Percentiles rank a stretch among this genome's conserved stretches.
Evolutionary conservation across 768 basidiomycete genomes (phyloP).

Genomic region (Naganishia vishniacii): DNA sequence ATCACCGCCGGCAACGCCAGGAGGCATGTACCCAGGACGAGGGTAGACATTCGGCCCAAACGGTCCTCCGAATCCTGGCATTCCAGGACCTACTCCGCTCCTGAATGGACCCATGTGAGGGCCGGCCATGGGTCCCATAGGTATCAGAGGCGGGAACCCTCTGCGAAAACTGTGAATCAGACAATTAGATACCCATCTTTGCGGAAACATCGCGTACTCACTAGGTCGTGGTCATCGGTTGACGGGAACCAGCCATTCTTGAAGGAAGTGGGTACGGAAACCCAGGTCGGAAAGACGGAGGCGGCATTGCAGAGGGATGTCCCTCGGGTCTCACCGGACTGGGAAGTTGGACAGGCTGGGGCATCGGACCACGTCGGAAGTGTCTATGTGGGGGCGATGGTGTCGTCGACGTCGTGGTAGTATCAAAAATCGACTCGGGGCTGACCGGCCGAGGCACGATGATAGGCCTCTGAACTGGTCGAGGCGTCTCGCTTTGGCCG

Average conservation of each 20-base stretch:
- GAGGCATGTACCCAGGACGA: slow-evolving; percentile 45
- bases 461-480: slow-evolving; percentile 9
- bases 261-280: slow-evolving; percentile 31
- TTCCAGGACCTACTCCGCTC: slow-evolving; percentile 45
- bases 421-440: background rate
- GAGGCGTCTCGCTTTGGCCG: background rate
- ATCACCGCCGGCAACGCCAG: slow-evolving; percentile 41
- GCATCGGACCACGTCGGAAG: slow-evolving; percentile 22
- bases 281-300: slow-evolving; percentile 21
- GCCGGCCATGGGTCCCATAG: slow-evolving; percentile 27
- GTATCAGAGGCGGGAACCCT: slow-evolving; percentile 25
- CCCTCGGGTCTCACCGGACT: slow-evolving; percentile 20
- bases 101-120: slow-evolving; percentile 47
- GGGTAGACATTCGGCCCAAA: slow-evolving; percentile 48
- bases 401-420: background rate
- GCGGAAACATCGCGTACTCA: slow-evolving; percentile 22
- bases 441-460: background rate
- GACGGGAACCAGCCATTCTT: slow-evolving; percentile 45
- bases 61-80: slow-evolving; percentile 45
- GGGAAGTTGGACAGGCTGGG: slow-evolving; percentile 22
- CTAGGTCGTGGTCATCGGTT: slow-evolving; percentile 49
- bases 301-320: slow-evolving; percentile 11
- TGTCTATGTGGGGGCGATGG: slow-evolving; percentile 10
- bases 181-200: slow-evolving; percentile 19
- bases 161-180: slow-evolving; percentile 6